A percentile compares a stretch with the other conserved stretches of the same genome.
Evolutionary conservation across 768 basidiomycete species (phyloP).

Genomic region (Lenzites betulinus): DNA sequence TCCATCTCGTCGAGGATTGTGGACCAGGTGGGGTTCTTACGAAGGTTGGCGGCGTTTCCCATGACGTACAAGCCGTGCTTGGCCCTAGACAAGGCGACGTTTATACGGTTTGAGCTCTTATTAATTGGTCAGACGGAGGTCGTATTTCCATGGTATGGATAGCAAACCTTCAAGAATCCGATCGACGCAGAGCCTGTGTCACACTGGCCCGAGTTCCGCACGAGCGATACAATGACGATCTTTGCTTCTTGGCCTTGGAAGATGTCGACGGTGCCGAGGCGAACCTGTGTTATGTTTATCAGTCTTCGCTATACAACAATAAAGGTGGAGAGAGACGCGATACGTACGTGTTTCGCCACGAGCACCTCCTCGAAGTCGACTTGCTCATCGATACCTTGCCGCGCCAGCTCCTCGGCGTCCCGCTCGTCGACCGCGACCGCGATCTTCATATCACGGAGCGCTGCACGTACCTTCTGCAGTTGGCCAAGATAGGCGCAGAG

Average conservation of each 20-base stretch:
- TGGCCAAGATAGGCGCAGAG: constrained; percentile 58
- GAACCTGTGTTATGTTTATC: constrained; percentile 49
- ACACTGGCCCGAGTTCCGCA: constrained; percentile 60
- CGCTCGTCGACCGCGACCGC: constrained; percentile 69
- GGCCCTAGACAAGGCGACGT: constrained; percentile 73
- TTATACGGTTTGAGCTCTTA: constrained; percentile 18
- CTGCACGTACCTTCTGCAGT: constrained; percentile 46
- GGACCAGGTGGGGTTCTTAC: constrained; percentile 57
- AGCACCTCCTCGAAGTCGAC: constrained; percentile 44
- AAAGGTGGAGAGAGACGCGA: neutral
- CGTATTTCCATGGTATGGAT: constrained; percentile 15
- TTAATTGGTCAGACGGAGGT: neutral
- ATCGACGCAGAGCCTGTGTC: constrained; percentile 39
- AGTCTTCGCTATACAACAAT: neutral
- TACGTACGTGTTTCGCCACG: constrained; percentile 53
- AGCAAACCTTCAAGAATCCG: constrained; percentile 71
- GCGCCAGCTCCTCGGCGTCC: constrained; percentile 61
- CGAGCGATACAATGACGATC: constrained; percentile 74
- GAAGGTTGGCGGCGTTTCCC: constrained; percentile 62
- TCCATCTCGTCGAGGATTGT: constrained; percentile 60
- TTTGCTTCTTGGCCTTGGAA: constrained; percentile 77
- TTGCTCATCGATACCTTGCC: constrained; percentile 46
- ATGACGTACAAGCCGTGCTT: constrained; percentile 73
- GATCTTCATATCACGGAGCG: constrained; percentile 44
- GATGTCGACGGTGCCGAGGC: constrained; percentile 74